Conservation (phyloP, 164 flowering plant genomes). For the Vitis rotundifolia region DNA sequence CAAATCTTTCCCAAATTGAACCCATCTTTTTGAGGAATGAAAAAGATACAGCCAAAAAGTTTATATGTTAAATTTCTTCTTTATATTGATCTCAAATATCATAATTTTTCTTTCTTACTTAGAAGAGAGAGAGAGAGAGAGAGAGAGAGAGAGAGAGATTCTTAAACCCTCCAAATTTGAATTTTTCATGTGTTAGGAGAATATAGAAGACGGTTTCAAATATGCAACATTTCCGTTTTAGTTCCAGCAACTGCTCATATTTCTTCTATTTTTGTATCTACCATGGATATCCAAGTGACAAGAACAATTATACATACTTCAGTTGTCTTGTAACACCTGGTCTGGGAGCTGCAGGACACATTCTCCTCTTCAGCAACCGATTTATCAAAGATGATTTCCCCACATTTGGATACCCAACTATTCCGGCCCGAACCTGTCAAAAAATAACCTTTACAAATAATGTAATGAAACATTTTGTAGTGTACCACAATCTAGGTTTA, state of each 20-base stretch:
- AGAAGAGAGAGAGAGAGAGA: too few species aligned
- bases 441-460: background rate
- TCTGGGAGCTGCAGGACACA: conserved; percentile 97
- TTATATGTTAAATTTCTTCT: background rate
- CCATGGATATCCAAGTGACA: background rate
- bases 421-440: conserved; percentile 89
- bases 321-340: conserved; percentile 94
- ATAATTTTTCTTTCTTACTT: background rate
- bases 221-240: background rate
- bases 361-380: conserved; percentile 85
- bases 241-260: background rate
- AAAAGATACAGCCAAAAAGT: background rate
- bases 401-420: conserved; percentile 98
- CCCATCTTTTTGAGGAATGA: conserved; percentile 65
- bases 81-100: background rate
- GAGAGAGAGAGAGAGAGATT: too few species aligned
- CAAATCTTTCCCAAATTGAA: conserved; percentile 82
- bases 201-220: too few species aligned
- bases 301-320: conserved; percentile 48
- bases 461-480: too few species aligned
- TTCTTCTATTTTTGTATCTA: background rate
- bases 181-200: too few species aligned
- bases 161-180: too few species aligned
- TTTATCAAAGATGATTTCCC: conserved; percentile 97
- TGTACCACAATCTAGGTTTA: too few species aligned